Conservation (phyloP, 768 basidiomycete species). For the Lyophyllum shimeji region DNA sequence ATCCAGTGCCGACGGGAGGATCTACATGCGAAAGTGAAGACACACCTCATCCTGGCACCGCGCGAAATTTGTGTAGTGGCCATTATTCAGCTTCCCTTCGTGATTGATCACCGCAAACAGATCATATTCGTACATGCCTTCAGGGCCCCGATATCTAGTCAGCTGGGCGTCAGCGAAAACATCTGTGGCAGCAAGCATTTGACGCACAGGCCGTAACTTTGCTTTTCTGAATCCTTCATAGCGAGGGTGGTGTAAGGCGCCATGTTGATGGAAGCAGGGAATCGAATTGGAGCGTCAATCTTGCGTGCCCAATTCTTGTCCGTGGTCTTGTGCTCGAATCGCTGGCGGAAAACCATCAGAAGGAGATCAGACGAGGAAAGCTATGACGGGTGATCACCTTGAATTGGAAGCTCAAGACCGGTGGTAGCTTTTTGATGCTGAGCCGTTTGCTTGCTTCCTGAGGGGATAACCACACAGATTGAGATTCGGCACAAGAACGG, state of each 20-base stretch:
- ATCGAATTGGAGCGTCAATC: constrained; percentile 79
- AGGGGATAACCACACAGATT: constrained; percentile 3
- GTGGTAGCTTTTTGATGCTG: constrained; percentile 81
- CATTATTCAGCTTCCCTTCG: constrained; percentile 92
- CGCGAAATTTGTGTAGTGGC: constrained; percentile 90
- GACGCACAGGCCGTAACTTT: constrained; percentile 32
- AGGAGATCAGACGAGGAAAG: background rate
- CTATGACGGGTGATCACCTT: constrained; percentile 52
- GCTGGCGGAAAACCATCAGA: constrained; percentile 42
- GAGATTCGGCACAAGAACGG: background rate
- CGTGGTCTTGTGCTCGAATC: constrained; percentile 85
- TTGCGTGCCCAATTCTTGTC: constrained; percentile 78
- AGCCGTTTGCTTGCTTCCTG: constrained; percentile 84
- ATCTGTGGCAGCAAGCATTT: background rate
- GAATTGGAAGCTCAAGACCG: constrained; percentile 91
- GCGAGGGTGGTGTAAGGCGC: constrained; percentile 75
- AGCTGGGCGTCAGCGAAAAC: background rate
- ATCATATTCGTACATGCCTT: constrained; percentile 83
- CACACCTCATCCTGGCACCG: constrained; percentile 83
- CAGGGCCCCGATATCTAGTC: constrained; percentile 51
- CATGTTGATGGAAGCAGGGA: constrained; percentile 88
- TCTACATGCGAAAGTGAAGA: constrained; percentile 10
- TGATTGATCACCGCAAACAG: constrained; percentile 93
- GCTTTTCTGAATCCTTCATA: constrained; percentile 52
- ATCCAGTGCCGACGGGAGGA: background rate